Evolutionary conservation across 1,284 basidiomycete genomes (phyloP).

Genomic region (Ustilago vetiveriae): DNA sequence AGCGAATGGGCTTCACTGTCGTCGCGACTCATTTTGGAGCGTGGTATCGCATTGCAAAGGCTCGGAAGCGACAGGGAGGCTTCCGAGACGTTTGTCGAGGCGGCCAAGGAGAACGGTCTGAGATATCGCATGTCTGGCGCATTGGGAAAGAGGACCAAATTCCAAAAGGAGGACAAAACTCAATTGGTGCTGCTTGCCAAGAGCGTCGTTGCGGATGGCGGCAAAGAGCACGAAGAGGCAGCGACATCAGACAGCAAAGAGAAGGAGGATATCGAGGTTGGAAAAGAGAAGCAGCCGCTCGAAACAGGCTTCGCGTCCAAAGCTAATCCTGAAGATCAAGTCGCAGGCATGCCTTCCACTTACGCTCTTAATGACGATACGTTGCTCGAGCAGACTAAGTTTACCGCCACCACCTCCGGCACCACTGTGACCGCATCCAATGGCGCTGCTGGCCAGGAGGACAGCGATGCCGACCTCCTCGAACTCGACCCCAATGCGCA

Average conservation of each 20-base stretch:
- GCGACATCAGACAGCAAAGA: conserved; percentile 35
- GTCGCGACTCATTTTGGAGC: conserved; percentile 79
- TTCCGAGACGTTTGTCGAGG: conserved; percentile 80
- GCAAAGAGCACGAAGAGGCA: conserved; percentile 44
- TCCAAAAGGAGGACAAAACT: conserved; percentile 83
- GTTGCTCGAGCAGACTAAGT: conserved; percentile 90
- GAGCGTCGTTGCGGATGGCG: conserved; percentile 69
- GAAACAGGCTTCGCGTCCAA: conserved; percentile 49
- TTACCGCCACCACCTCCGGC: conserved; percentile 72
- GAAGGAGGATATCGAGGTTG: conserved; percentile 38
- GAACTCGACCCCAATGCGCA: conserved; percentile 83
- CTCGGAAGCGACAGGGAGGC: conserved; percentile 81
- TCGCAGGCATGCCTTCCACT: conserved; percentile 74
- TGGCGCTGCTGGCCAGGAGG: conserved; percentile 66
- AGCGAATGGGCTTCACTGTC: conserved; percentile 73
- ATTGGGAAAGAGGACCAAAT: conserved; percentile 92
- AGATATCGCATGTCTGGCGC: conserved; percentile 93
- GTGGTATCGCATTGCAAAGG: conserved; percentile 81
- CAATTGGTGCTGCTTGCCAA: conserved; percentile 95
- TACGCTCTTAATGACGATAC: conserved; percentile 93
- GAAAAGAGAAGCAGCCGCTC: conserved; percentile 11
- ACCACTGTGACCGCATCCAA: conserved; percentile 69
- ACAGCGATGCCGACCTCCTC: conserved; percentile 62
- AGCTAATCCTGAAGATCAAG: conserved; percentile 47
- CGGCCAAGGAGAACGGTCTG: conserved; percentile 80